Evolutionary conservation across 257 asterid genomes (phyloP).

Genomic region (Schizonepeta tenuifolia): DNA sequence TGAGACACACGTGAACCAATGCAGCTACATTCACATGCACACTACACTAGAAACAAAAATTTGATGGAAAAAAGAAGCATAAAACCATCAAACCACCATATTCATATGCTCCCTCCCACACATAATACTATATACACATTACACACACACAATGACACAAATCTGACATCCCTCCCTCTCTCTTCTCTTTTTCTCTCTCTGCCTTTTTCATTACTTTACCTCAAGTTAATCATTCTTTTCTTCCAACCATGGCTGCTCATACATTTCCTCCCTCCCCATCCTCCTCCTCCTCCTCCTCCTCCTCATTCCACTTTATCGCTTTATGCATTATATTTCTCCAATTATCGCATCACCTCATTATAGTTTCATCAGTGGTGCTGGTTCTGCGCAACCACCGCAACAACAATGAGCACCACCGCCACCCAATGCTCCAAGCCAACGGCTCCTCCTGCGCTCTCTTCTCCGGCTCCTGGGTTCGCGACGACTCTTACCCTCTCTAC

Average conservation of each 20-base stretch:
- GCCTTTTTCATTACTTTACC: conserved; percentile 30
- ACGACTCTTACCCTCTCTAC: conserved; percentile 66
- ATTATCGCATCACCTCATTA: background rate
- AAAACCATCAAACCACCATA: background rate
- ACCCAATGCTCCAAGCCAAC: conserved; percentile 59
- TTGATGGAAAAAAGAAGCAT: background rate
- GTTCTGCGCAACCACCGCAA: conserved; percentile 47
- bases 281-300: background rate
- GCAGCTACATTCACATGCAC: conserved; percentile 54
- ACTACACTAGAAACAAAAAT: conserved; percentile 39
- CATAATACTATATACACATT: background rate
- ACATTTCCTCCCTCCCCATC: conserved; percentile 26
- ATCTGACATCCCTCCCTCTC: background rate
- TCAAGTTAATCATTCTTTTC: background rate
- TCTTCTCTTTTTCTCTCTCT: background rate
- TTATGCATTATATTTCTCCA: conserved; percentile 39
- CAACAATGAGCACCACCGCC: conserved; percentile 40
- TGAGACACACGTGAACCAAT: conserved; percentile 42
- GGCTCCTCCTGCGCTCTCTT: conserved; percentile 65
- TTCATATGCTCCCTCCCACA: background rate
- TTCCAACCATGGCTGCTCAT: conserved; percentile 51
- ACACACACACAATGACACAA: background rate
- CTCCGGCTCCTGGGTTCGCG: conserved; percentile 80
- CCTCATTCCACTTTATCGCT: conserved; percentile 35
- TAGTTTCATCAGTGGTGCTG: conserved; percentile 54